Base-by-base conservation (phyloP, 169 alveolate species). In the Plasmodium gaboni region DNA sequence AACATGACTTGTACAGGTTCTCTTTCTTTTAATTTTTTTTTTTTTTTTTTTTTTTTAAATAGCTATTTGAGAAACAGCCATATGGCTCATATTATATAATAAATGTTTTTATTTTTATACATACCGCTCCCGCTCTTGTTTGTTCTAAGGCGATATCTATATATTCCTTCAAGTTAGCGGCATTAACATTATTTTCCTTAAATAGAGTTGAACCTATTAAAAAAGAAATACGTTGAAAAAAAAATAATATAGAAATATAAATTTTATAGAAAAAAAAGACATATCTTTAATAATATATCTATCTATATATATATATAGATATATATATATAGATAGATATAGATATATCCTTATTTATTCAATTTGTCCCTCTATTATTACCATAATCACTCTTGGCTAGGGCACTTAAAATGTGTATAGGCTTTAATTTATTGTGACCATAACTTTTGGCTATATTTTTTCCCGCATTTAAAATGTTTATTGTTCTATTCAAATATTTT, bases 81-180 rank as follows among this genome's bases (percentile, higher is more conserved):
- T 1, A 32, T 5, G 44, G 44, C 44, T 32, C 7, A 32, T 32
- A 32, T 32, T 32, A 32, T 32, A 32, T 32, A 5, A 32, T 32
- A 38, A 38, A 38, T 38, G 46, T 38, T 38, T 38, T 38, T 38
- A 38, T 38, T 38, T 38, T 51, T 17, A 55, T n/a, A 24, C 55
- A 4, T 78, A 78, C 90, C 74, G 90, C 83, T 67, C 90, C 90
- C 17, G 83, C 90, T 70, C 90, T 53, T 13, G 90, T 80, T 59
- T 80, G 90, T 26, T 80, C 90, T 63, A 80, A 46, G 3, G 90
- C 90, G 2, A 70, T 38, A 48, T 80, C 90, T 24, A 68, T 32
- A 46, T 53, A 67, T n/a, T 67, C 73, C 64, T 80, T 80, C 55
- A 80, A 15, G 73, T 53, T 67, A 15, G 64, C 44, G 13, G 71